phyloP scores from a whole-genome alignment of 106 monocot species.

The Dioscorea dumetorum region DNA sequence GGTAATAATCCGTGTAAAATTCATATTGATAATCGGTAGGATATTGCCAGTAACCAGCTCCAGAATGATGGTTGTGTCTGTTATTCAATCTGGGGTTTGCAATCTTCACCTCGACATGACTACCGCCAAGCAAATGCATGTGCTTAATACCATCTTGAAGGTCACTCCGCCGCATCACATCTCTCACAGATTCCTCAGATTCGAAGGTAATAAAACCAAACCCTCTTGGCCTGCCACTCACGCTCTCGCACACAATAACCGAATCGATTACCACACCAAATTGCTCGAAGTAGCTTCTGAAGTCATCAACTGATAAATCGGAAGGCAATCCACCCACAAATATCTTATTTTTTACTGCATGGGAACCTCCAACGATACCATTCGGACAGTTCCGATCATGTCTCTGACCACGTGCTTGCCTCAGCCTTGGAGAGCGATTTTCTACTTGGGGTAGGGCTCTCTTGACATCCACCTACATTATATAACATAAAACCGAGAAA shows the following conservation, averaged over 20 bases:
- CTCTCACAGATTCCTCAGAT: slow-evolving; percentile 54
- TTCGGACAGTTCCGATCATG: slow-evolving; percentile 10
- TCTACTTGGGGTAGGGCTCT: slow-evolving; percentile 35
- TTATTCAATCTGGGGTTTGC: slow-evolving; percentile 49
- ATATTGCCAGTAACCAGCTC: too few relatives aligned
- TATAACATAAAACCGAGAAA: neutral
- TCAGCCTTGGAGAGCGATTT: slow-evolving; percentile 11
- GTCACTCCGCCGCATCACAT: slow-evolving; percentile 19
- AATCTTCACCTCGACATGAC: slow-evolving; percentile 73
- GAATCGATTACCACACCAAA: slow-evolving; percentile 62
- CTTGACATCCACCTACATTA: slow-evolving; percentile 50
- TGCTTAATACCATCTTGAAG: neutral
- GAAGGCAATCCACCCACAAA: slow-evolving; percentile 78
- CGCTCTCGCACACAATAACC: slow-evolving; percentile 58
- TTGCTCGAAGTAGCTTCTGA: slow-evolving; percentile 51
- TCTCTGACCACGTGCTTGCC: slow-evolving; percentile 8
- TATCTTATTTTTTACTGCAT: slow-evolving; percentile 43
- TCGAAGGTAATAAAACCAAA: slow-evolving; percentile 89
- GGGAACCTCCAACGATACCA: slow-evolving; percentile 1
- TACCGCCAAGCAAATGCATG: slow-evolving; percentile 64
- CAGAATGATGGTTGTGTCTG: too few relatives aligned
- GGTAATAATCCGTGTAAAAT: too few relatives aligned
- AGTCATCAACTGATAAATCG: slow-evolving; percentile 34
- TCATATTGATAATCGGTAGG: too few relatives aligned
- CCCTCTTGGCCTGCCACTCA: slow-evolving; percentile 54